Percentiles rank a stretch among this genome's conserved stretches.
phyloP scores from a whole-genome alignment of 2,329 filamentous ascomycete species.

The Bimuria novae-zelandiae region DNA sequence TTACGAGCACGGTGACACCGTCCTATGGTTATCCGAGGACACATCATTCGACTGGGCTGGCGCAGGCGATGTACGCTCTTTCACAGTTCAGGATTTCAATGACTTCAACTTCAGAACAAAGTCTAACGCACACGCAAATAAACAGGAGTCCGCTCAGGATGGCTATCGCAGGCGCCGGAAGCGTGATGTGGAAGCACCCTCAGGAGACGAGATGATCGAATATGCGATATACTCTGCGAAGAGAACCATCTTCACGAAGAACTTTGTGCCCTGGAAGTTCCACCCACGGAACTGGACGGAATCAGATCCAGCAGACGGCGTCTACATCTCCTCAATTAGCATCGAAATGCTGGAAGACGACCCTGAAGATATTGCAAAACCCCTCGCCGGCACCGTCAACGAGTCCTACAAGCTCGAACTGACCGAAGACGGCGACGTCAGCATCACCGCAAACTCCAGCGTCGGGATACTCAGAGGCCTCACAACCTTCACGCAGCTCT shows the following conservation, averaged over 20 bases:
- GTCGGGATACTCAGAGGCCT: conserved; percentile 74
- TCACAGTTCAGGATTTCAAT: conserved; percentile 19
- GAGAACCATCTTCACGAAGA: conserved; percentile 67
- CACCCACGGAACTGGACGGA: conserved; percentile 67
- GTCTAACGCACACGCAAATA: conserved; percentile 21
- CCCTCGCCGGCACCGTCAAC: conserved; percentile 67
- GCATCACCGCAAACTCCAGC: conserved; percentile 67
- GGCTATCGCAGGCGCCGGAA: conserved; percentile 15
- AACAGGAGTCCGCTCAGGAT: conserved; percentile 16
- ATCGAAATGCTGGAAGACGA: conserved; percentile 66
- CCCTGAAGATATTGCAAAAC: conserved; percentile 60
- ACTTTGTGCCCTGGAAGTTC: conserved; percentile 80
- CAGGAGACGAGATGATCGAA: conserved; percentile 56
- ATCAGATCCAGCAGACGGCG: conserved; percentile 56
- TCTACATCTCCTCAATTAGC: conserved; percentile 62
- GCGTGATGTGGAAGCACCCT: conserved; percentile 29
- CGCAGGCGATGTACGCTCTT: conserved; percentile 36
- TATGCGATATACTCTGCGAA: conserved; percentile 60
- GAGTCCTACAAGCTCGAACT: conserved; percentile 76
- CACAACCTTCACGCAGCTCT: conserved; percentile 78
- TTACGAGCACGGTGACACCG: conserved; percentile 45
- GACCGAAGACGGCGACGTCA: conserved; percentile 61
- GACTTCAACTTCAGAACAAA: conserved; percentile 20
- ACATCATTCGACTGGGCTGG: conserved; percentile 44
- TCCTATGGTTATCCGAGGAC: conserved; percentile 47